Evolutionary conservation across 2,329 filamentous ascomycete species (phyloP).

Genomic region (Aureobasidium uvarum): DNA sequence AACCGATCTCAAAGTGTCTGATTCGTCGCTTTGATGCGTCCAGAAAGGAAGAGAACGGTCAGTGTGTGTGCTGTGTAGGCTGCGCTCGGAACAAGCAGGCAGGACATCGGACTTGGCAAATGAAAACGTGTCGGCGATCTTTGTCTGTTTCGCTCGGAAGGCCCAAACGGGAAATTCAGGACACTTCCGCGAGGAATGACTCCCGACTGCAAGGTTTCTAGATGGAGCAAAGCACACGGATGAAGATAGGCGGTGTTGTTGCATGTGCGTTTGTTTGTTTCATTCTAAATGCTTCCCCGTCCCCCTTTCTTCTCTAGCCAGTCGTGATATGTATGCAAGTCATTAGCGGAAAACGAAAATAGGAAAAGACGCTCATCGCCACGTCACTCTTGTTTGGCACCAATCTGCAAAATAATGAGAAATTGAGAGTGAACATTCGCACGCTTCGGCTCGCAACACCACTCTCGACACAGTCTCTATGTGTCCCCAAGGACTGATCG

Average conservation of each 20-base stretch:
- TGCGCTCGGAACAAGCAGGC: neutral
- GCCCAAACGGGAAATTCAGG: neutral
- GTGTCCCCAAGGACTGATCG: neutral
- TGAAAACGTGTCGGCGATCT: neutral
- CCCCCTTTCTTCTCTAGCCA: neutral
- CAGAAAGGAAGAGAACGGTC: slow-evolving; percentile 1
- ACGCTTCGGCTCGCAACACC: neutral
- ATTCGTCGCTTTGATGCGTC: neutral
- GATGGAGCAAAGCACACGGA: neutral
- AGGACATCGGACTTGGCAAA: neutral
- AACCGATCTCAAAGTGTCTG: slow-evolving; percentile 1
- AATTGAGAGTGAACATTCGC: neutral
- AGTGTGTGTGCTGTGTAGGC: neutral
- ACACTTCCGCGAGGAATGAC: slow-evolving; percentile 1
- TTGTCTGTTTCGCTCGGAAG: slow-evolving; percentile 7
- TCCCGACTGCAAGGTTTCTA: neutral
- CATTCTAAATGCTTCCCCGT: neutral
- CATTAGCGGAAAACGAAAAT: neutral
- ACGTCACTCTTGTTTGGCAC: neutral
- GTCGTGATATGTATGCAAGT: slow-evolving; percentile 8
- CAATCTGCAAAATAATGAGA: neutral
- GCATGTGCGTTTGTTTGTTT: slow-evolving; percentile 7
- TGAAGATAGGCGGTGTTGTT: neutral
- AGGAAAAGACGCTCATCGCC: neutral
- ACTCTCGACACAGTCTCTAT: neutral